These are phyloP conservation scores for Chimonanthus salicifolius DNA, from an alignment of 164 flowering plant species.

Conservation along the genomic window DNA sequence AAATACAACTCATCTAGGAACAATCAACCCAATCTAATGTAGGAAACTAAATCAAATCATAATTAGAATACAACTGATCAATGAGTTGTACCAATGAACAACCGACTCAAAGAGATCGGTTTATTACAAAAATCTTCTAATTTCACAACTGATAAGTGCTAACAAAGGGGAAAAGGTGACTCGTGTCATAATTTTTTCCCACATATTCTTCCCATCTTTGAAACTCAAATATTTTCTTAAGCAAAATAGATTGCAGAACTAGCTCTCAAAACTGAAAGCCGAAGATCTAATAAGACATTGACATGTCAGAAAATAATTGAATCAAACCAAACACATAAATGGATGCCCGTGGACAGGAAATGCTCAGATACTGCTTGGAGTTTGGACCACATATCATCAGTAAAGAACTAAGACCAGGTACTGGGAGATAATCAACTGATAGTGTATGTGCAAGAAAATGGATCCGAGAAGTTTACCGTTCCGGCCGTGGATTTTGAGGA, in stretches of 20 bases:
- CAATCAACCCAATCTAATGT: too few species aligned
- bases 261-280: not conserved
- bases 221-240: too few species aligned
- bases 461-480: slow-evolving; percentile 50
- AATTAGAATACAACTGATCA: too few species aligned
- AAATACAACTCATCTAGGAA: too few species aligned
- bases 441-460: not conserved
- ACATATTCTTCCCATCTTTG: too few species aligned
- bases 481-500: slow-evolving; percentile 97
- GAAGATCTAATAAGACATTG: not conserved
- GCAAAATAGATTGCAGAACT: not conserved
- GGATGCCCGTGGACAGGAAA: not conserved
- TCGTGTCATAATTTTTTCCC: too few species aligned
- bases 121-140: too few species aligned
- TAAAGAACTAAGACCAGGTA: not conserved
- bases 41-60: too few species aligned
- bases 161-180: too few species aligned
- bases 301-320: not conserved
- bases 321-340: not conserved
- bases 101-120: too few species aligned
- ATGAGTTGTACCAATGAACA: too few species aligned
- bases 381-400: not conserved
- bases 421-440: not conserved
- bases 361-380: not conserved
- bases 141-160: too few species aligned